Evolutionary conservation across 306 rosid species (phyloP), one percentile per base, ranked within the genome.

Genomic region (Quercus alba): DNA sequence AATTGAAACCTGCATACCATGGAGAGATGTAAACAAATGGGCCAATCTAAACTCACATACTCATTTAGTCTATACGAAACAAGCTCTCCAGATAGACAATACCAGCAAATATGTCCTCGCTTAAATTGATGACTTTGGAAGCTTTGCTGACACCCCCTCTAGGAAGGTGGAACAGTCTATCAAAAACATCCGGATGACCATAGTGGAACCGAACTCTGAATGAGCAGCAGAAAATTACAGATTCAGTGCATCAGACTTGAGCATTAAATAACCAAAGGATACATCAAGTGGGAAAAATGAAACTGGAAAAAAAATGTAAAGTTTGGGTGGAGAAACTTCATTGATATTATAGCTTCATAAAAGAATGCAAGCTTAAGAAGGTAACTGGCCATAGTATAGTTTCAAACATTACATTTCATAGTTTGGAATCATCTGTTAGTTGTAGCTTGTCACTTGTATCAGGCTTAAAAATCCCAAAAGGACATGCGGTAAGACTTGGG

Each of bases 61-160:
- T 20, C 30, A 21, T 59, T 33, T 33, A 35, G 52, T 33, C 72
- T 17, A 67, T 14, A 12, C 28, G 30, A n/a, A 54, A 72, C 80
- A 20, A 73, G 44, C 49, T 35, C 49, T 56, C 19, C 51, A 76
- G 80, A 49, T n/a, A 14, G 46, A 74, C 52, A 70, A 70, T 90
- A 77, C 99, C 99, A 88, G 98, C 99, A 90, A 95, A 95, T 91
- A 95, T 95, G 91, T 95, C 99, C 81, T 95, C 99, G 74, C 99
- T 95, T 81, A 95, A 87, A 85, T 95, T 95, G 89, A 93, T 83
- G 78, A 91, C 92, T 89, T 86, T 86, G 51, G 99, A 95, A 84
- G 99, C 98, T 88, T 95, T 95, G 92, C 99, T 95, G 61, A 95
- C 83, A 62, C 99, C 99, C 44, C 99, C 99, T 93, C 99, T 91